phyloP scores from a whole-genome alignment of 2,329 filamentous ascomycete species.

The Aspergillus niger region DNA sequence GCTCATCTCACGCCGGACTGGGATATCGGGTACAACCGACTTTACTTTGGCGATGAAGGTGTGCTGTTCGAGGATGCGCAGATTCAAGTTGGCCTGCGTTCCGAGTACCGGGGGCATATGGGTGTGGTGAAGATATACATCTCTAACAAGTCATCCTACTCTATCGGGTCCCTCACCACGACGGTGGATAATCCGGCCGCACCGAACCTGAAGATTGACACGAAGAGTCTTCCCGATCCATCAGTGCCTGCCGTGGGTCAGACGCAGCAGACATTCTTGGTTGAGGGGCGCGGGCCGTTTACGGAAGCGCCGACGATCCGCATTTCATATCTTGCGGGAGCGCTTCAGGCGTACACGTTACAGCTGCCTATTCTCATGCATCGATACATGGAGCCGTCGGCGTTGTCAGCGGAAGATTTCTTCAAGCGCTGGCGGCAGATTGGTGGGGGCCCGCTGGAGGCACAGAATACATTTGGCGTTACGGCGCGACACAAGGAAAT shows the following conservation, averaged over 20 bases:
- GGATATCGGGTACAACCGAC: constrained; percentile 83
- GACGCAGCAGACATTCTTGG: constrained; percentile 91
- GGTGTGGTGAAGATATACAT: constrained; percentile 96
- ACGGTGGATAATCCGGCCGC: constrained; percentile 73
- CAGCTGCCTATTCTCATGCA: constrained; percentile 86
- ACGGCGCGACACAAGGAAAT: constrained; percentile 64
- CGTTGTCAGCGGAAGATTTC: constrained; percentile 86
- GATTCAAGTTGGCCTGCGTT: constrained; percentile 86
- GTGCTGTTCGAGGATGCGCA: constrained; percentile 94
- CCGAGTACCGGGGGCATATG: constrained; percentile 93
- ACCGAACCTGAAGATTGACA: constrained; percentile 76
- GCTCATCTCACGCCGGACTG: constrained; percentile 92
- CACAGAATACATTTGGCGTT: constrained; percentile 81
- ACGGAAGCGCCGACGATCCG: constrained; percentile 81
- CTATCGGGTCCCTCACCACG: constrained; percentile 90
- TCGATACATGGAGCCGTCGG: constrained; percentile 95
- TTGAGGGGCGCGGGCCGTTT: constrained; percentile 82
- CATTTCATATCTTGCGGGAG: constrained; percentile 90
- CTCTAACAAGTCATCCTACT: constrained; percentile 83
- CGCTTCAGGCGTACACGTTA: constrained; percentile 86
- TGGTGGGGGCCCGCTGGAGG: constrained; percentile 81
- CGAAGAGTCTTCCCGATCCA: constrained; percentile 85
- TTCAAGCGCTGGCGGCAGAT: constrained; percentile 99
- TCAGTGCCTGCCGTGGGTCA: constrained; percentile 73
- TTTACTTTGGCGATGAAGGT: constrained; percentile 79